Evolutionary conservation across 1,139 yeast species (phyloP).

Genomic region (Arxiozyma heterogenica): DNA sequence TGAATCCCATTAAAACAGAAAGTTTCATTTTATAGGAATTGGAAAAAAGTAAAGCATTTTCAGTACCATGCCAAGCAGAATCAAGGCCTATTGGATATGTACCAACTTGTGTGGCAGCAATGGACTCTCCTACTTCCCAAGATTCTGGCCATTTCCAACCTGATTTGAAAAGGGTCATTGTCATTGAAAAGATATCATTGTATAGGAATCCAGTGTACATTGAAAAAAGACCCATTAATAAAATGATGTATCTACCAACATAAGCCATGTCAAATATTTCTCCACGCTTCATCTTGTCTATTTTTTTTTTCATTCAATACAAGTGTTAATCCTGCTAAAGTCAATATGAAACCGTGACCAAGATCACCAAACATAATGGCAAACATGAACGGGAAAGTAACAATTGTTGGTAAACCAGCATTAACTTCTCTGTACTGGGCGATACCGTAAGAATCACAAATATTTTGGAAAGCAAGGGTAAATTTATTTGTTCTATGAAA

Average conservation of each 20-base stretch:
- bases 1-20: constrained; percentile 69
- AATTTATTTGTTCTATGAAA: constrained; percentile 69
- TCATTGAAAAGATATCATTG: constrained; percentile 67
- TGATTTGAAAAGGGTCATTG: constrained; percentile 61
- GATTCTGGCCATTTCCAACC: constrained; percentile 71
- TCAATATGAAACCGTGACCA: constrained; percentile 66
- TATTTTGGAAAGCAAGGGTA: constrained; percentile 65
- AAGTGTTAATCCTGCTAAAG: constrained; percentile 50
- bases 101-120: constrained; percentile 48
- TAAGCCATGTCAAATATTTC: constrained; percentile 80
- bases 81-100: constrained; percentile 63
- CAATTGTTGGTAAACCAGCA: constrained; percentile 70
- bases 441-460: constrained; percentile 74
- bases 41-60: constrained; percentile 60
- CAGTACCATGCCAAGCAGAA: constrained; percentile 77
- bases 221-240: constrained; percentile 69
- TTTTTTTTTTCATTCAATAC: constrained; percentile 48
- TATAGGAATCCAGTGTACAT: constrained; percentile 72
- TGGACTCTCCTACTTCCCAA: constrained; percentile 48
- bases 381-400: constrained; percentile 79
- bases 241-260: constrained; percentile 62
- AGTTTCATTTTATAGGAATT: constrained; percentile 78
- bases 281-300: constrained; percentile 54
- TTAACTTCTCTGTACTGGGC: constrained; percentile 72
- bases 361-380: constrained; percentile 84